A percentile compares a stretch with the other conserved stretches of the same genome.
Conservation (phyloP, 106 monocot genomes). For the Platanthera zijinensis region DNA sequence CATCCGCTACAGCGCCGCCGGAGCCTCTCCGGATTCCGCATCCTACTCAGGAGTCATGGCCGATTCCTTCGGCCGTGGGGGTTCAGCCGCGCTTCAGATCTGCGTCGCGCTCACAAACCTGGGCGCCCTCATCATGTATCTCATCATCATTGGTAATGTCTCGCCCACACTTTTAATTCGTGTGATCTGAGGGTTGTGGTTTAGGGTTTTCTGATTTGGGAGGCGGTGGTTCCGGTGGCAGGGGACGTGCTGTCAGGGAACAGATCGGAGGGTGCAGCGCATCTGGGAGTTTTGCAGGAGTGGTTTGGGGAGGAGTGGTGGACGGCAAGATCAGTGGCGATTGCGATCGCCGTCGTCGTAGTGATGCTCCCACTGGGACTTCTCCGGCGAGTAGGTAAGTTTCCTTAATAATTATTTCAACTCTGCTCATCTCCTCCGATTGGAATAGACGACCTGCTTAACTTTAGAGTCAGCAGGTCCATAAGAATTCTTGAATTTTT, state of each 20-base stretch:
- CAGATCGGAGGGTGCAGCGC: conserved; percentile 26
- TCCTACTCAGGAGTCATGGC: conserved; percentile 39
- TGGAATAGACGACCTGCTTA: not conserved
- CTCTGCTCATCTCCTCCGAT: not conserved
- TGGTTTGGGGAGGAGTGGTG: conserved; percentile 60
- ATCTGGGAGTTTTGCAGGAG: conserved; percentile 41
- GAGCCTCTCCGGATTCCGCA: not conserved
- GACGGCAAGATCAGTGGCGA: conserved; percentile 26
- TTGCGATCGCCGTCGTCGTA: conserved; percentile 21
- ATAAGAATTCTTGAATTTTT: no score
- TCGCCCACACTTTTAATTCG: conserved; percentile 15
- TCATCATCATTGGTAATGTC: conserved; percentile 13
- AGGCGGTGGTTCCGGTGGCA: conserved; percentile 8
- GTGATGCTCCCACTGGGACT: conserved; percentile 41
- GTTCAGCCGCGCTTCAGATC: conserved; percentile 20
- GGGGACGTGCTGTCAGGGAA: conserved; percentile 61
- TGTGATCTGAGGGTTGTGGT: not conserved
- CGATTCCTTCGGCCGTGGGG: conserved; percentile 30
- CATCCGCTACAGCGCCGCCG: conserved; percentile 42
- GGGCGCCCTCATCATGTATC: conserved; percentile 24
- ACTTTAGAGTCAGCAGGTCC: no score
- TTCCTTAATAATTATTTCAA: no score
- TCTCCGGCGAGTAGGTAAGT: conserved; percentile 42
- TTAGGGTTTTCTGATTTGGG: conserved; percentile 12
- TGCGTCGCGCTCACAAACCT: conserved; percentile 31